Evolutionary conservation across 2,329 filamentous ascomycete species (phyloP).

Genomic region (Myriangium duriaei): DNA sequence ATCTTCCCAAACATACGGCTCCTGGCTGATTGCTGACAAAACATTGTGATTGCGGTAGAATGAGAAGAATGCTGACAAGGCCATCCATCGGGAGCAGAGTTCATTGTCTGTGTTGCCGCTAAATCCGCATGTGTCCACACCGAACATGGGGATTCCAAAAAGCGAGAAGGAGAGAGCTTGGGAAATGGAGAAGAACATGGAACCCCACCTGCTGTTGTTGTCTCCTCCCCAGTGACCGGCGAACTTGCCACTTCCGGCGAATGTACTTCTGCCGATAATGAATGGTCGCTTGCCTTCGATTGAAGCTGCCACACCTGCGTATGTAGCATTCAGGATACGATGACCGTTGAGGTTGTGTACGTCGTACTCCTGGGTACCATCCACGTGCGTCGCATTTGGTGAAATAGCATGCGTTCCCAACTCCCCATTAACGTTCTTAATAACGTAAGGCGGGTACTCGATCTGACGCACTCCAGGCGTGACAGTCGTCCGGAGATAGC

Average conservation of each 20-base stretch:
- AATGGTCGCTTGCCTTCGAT: conserved; percentile 62
- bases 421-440: conserved; percentile 51
- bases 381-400: conserved; percentile 65
- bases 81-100: conserved; percentile 64
- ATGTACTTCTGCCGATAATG: conserved; percentile 73
- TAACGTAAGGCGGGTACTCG: conserved; percentile 62
- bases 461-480: conserved; percentile 54
- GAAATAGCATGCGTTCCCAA: conserved; percentile 55
- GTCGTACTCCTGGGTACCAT: conserved; percentile 63
- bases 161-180: conserved; percentile 64
- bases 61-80: conserved; percentile 60
- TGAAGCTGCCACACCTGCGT: conserved; percentile 52
- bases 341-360: conserved; percentile 70
- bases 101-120: conserved; percentile 54
- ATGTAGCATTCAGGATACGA: conserved; percentile 65
- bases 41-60: conserved; percentile 61
- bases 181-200: conserved; percentile 65
- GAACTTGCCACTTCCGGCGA: conserved; percentile 61
- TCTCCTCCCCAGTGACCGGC: conserved; percentile 75
- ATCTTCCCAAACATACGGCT: conserved; percentile 57
- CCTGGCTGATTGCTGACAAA: conserved; percentile 49
- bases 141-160: conserved; percentile 68
- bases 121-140: conserved; percentile 59
- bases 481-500: conserved; percentile 40
- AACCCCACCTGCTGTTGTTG: conserved; percentile 53